Evolutionary conservation across 2,329 filamentous ascomycete genomes (phyloP).

Genomic region (Claviceps purpurea): DNA sequence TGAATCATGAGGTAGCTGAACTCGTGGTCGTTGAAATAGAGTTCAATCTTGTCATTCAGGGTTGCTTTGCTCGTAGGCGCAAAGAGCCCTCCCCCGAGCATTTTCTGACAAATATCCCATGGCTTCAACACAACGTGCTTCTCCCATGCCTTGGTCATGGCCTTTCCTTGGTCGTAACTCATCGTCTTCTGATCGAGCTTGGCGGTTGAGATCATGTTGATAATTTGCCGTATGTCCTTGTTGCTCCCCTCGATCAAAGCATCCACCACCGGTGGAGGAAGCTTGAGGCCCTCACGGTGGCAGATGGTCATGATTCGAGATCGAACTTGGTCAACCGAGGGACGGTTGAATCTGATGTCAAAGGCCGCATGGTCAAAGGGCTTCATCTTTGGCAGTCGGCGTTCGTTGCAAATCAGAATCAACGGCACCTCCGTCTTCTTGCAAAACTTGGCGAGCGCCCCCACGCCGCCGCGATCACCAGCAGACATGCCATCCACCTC

Average conservation of each 20-base stretch:
- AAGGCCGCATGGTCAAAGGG: conserved; percentile 81
- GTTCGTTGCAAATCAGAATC: conserved; percentile 96
- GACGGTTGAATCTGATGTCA: conserved; percentile 77
- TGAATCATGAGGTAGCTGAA: conserved; percentile 97
- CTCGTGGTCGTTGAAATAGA: conserved; percentile 99
- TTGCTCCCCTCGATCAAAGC: conserved; percentile 90
- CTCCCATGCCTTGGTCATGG: conserved; percentile 97
- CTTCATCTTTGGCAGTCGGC: conserved; percentile 90
- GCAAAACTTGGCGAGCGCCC: conserved; percentile 84
- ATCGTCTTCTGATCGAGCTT: conserved; percentile 75
- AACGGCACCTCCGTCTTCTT: conserved; percentile 91
- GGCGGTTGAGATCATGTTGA: conserved; percentile 94
- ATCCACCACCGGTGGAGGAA: conserved; percentile 73
- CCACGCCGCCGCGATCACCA: conserved; percentile 89
- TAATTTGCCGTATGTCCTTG: conserved; percentile 92
- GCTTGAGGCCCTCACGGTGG: conserved; percentile 77
- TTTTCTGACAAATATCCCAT: conserved; percentile 94
- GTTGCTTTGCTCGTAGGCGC: conserved; percentile 69
- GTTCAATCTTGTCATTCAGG: conserved; percentile 92
- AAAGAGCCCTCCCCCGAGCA: conserved; percentile 80
- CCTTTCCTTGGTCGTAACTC: conserved; percentile 73
- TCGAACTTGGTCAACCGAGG: conserved; percentile 81
- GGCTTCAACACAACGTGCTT: conserved; percentile 94
- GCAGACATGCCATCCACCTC: conserved; percentile 99
- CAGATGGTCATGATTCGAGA: conserved; percentile 92